Conservation (phyloP, 208 protist genomes). For the Vickermania ingenoplastis region DNA sequence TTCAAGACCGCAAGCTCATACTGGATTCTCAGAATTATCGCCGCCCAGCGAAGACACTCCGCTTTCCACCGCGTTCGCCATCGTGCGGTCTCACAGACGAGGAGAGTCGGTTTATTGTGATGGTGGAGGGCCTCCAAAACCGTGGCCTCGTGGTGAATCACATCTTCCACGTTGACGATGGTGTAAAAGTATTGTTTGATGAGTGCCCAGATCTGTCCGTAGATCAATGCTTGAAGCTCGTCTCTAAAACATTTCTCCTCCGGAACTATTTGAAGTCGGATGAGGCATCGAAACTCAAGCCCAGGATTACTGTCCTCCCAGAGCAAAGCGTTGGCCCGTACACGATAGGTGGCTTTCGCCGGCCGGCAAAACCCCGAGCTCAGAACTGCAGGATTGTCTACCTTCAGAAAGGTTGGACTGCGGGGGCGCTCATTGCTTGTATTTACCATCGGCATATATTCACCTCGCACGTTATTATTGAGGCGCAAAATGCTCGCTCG, state of each 20-base stretch:
- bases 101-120: slow-evolving; percentile 22
- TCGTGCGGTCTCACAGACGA: slow-evolving; percentile 15
- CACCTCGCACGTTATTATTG: slow-evolving; percentile 58
- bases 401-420: slow-evolving; percentile 34
- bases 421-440: slow-evolving; percentile 67
- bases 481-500: slow-evolving; percentile 68
- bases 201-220: slow-evolving; percentile 48
- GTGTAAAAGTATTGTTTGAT: slow-evolving; percentile 64
- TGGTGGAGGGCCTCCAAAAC: slow-evolving; percentile 80
- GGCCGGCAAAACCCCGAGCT: neutral
- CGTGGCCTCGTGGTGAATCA: slow-evolving; percentile 75
- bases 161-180: slow-evolving; percentile 54
- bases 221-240: slow-evolving; percentile 35
- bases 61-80: slow-evolving; percentile 28
- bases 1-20: slow-evolving; percentile 23
- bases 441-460: slow-evolving; percentile 70
- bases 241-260: slow-evolving; percentile 26
- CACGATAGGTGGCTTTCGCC: too few relatives aligned
- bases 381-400: slow-evolving; percentile 27
- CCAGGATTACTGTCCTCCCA: neutral
- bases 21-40: slow-evolving; percentile 51
- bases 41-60: slow-evolving; percentile 59
- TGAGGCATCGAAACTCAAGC: slow-evolving; percentile 5
- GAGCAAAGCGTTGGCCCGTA: neutral
- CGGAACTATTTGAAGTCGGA: slow-evolving; percentile 22